Percentiles rank a stretch among this genome's conserved stretches.
These are phyloP conservation scores for Dendrobium nobile DNA, from an alignment of 106 monocot species.

Conservation along the genomic window DNA sequence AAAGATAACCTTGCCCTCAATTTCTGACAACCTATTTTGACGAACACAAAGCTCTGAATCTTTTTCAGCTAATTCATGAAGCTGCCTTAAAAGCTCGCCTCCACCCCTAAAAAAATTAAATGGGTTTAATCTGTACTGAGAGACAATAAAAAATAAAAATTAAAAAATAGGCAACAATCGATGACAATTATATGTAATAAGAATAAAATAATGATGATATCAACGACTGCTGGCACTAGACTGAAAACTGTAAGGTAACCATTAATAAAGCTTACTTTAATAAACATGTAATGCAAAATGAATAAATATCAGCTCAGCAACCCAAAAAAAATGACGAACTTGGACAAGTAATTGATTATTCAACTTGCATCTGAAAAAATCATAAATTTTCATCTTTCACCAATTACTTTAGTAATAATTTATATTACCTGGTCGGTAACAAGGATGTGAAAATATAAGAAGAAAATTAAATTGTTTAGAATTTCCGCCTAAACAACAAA, in stretches of 20 bases:
- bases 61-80: conserved; percentile 72
- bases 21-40: conserved; percentile 49
- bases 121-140: not conserved
- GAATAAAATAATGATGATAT: not conserved
- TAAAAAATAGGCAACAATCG: not conserved
- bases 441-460: not conserved
- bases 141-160: not conserved
- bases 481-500: not conserved
- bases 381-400: not conserved
- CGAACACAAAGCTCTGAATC: conserved; percentile 60
- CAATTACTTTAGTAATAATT: not conserved
- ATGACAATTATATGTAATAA: not conserved
- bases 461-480: not conserved
- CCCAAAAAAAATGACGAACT: not conserved
- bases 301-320: not conserved
- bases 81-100: conserved; percentile 71
- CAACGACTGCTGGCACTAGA: not conserved
- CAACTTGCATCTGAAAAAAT: not conserved
- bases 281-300: not conserved
- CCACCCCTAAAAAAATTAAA: conserved; percentile 43
- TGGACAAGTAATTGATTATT: not conserved
- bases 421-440: not conserved
- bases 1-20: conserved; percentile 66
- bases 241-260: not conserved
- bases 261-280: not conserved